Conservation (phyloP, 2,329 filamentous ascomycete genomes). For the Madurella mycetomatis region DNA sequence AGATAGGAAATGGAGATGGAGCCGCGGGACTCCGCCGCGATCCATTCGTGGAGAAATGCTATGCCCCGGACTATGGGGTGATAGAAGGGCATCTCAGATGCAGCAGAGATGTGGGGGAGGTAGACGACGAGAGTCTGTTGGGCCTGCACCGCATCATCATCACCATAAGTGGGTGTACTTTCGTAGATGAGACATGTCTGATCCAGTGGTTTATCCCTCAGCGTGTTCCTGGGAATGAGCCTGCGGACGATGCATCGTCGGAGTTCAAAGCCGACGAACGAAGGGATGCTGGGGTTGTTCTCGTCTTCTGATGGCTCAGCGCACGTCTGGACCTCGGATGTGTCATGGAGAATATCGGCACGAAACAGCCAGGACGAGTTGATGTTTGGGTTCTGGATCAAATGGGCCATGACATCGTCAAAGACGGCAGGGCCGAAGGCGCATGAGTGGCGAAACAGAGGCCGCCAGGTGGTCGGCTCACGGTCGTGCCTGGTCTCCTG, state of each 20-base stretch:
- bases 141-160: slow-evolving; percentile 27
- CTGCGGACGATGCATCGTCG: slow-evolving; percentile 67
- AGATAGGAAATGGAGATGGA: slow-evolving; percentile 58
- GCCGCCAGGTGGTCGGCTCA: slow-evolving; percentile 43
- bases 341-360: slow-evolving; percentile 66
- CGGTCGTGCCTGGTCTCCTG: slow-evolving; percentile 27
- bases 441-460: slow-evolving; percentile 53
- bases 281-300: slow-evolving; percentile 35
- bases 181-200: slow-evolving; percentile 78
- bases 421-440: slow-evolving; percentile 62
- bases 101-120: slow-evolving; percentile 62
- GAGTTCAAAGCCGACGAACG: slow-evolving; percentile 44
- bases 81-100: slow-evolving; percentile 74
- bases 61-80: slow-evolving; percentile 73
- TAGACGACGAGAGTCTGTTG: slow-evolving; percentile 64
- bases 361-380: slow-evolving; percentile 74
- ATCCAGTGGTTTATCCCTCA: slow-evolving; percentile 67
- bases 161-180: slow-evolving; percentile 18
- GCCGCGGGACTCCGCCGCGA: slow-evolving; percentile 39
- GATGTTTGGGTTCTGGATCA: slow-evolving; percentile 74
- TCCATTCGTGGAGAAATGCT: slow-evolving; percentile 70
- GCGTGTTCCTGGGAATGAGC: slow-evolving; percentile 76
- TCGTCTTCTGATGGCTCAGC: slow-evolving; percentile 5
- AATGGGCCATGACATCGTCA: slow-evolving; percentile 63
- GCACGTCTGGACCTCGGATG: slow-evolving; percentile 30